Base-by-base conservation (phyloP, 352 stramenopile genomes). In the Saprolegnia parasitica region DNA sequence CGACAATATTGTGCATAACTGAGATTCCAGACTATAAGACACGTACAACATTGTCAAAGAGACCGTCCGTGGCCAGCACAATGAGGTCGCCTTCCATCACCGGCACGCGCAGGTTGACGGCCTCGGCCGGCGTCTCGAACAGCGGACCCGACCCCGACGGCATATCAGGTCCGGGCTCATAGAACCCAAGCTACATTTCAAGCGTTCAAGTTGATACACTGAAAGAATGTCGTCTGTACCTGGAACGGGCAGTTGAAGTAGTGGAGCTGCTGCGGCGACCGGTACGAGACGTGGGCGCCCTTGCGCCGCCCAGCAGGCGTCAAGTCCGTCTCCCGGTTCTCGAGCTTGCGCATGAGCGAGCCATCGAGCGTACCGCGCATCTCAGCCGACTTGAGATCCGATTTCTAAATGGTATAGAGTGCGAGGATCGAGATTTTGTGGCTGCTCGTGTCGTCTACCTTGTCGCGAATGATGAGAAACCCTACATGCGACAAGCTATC, bases 241-340 rank as follows among this genome's bases (percentile, higher is more conserved):
- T 99, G 96, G 80, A 97, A 99, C 6, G 96, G 96, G 57, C 97
- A 96, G 74, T 99, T 99, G 79, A 99, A 99, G 52, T 95, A 98
- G 64, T 96, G 88, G 11, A 99, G 80, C 73, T 99, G 96, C 75
- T 99, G 96, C 56, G 97, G 93, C 15, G 89, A 98, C 15, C 98
- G 90, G 78, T 98, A 98, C 29, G 88, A 86, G 24, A 92, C 80
- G 54, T 92, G 84, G 1, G 84, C 84, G 40, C 84, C 84, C 63
- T 90, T 92, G 65, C 84, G 82, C 42, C 84, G 81, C 18, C 83
- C 83, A 10, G 83, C 81, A 21, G 83, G 81, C 39, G 83, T 91
- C 21, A 90, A 64, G 16, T 89, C 81, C 16, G 76, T 78, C 39
- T 92, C 81, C n/a, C 76, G 74, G 57, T 89, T 86, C 52, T 50